These are phyloP conservation scores for Agapanthus africanus DNA, from an alignment of 106 monocot genomes.

Conservation along the genomic window DNA sequence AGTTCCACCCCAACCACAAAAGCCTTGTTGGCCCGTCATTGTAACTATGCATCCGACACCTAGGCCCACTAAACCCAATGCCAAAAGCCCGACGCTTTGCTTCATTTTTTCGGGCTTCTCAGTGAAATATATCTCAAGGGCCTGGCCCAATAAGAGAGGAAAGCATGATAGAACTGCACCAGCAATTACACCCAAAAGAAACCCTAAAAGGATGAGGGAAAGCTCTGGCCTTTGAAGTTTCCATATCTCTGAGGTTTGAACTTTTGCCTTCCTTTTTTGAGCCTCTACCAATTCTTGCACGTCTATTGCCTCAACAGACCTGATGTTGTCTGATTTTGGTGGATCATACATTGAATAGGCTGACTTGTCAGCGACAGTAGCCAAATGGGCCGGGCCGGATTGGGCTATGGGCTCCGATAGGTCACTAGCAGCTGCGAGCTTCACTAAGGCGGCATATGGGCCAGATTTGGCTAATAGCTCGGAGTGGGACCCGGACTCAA, in stretches of 20 bases:
- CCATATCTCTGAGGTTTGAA: constrained; percentile 19
- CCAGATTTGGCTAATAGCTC: constrained; percentile 22
- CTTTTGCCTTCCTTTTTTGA: neutral
- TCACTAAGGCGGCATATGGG: constrained; percentile 18
- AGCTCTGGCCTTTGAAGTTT: constrained; percentile 27
- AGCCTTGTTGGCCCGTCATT: constrained; percentile 40
- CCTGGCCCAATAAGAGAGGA: constrained; percentile 26
- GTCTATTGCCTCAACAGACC: neutral
- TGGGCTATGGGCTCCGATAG: neutral
- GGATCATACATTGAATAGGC: neutral
- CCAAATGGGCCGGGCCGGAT: neutral
- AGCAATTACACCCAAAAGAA: constrained; percentile 17
- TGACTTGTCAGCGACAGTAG: constrained; percentile 7
- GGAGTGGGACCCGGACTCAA: constrained; percentile 21
- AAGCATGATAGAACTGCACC: constrained; percentile 31
- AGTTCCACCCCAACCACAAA: constrained; percentile 32
- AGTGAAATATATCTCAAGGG: constrained; percentile 26
- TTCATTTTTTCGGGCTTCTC: constrained; percentile 14
- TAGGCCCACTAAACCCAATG: constrained; percentile 20
- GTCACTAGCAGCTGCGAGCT: constrained; percentile 9
- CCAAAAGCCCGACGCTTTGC: constrained; percentile 20
- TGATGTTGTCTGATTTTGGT: neutral
- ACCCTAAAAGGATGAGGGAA: constrained; percentile 19
- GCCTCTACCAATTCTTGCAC: neutral
- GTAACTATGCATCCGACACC: constrained; percentile 33